Evolutionary conservation across 2,329 filamentous ascomycete genomes (phyloP).

Genomic region (Aspergillus tamarii): DNA sequence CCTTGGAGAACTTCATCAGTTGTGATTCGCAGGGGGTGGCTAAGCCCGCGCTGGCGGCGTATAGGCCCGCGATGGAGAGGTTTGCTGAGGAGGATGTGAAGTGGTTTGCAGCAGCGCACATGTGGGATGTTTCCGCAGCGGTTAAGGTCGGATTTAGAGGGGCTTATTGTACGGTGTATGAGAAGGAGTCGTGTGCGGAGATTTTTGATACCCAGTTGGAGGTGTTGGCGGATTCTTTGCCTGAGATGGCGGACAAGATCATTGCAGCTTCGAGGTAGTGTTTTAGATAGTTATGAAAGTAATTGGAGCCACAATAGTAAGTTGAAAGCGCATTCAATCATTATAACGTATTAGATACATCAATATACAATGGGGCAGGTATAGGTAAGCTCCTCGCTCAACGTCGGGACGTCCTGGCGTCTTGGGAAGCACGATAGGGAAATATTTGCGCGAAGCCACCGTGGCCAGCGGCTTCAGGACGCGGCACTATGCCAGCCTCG

Average conservation of each 20-base stretch:
- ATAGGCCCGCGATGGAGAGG: constrained; percentile 47
- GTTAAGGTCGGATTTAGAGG: constrained; percentile 55
- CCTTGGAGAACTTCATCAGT: constrained; percentile 54
- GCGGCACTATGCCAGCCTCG: neutral
- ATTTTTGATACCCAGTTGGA: constrained; percentile 57
- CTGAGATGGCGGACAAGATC: constrained; percentile 52
- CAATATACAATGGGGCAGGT: neutral
- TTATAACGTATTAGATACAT: neutral
- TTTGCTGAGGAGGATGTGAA: constrained; percentile 45
- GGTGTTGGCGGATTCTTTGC: constrained; percentile 51
- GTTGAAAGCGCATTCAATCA: too few species aligned
- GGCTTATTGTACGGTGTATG: constrained; percentile 58
- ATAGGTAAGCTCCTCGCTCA: neutral
- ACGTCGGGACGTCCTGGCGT: neutral
- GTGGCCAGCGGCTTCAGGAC: neutral
- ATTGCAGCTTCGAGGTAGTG: constrained; percentile 11
- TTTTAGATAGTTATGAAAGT: neutral
- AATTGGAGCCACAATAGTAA: neutral
- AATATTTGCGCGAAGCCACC: neutral
- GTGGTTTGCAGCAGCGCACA: constrained; percentile 64
- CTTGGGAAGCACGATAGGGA: neutral
- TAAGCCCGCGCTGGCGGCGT: constrained; percentile 55
- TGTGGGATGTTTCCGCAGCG: constrained; percentile 62
- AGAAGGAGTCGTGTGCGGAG: constrained; percentile 55
- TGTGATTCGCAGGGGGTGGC: constrained; percentile 55